Evolutionary conservation across 768 basidiomycete genomes (phyloP).

Genomic region (Mycena haematopus): DNA sequence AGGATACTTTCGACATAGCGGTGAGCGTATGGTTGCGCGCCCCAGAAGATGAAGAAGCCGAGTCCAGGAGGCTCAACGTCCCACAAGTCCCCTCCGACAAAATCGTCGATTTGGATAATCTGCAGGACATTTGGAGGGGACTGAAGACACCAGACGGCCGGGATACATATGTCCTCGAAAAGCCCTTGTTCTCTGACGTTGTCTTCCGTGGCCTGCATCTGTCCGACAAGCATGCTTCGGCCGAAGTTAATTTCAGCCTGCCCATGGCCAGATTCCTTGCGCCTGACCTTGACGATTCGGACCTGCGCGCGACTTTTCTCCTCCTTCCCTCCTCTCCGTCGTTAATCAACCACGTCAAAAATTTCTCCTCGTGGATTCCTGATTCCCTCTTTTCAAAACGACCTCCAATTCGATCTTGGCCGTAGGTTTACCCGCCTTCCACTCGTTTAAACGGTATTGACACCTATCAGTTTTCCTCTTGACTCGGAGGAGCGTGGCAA

Average conservation of each 20-base stretch:
- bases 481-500: constrained; percentile 24
- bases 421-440: constrained; percentile 30
- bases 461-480: constrained; percentile 33
- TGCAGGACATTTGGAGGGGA: constrained; percentile 6
- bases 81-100: background rate
- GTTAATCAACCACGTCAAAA: constrained; percentile 35
- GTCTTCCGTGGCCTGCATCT: constrained; percentile 34
- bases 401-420: constrained; percentile 37
- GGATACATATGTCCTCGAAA: constrained; percentile 28
- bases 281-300: constrained; percentile 35
- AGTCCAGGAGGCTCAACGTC: background rate
- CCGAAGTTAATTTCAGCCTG: constrained; percentile 33
- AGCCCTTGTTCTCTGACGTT: constrained; percentile 34
- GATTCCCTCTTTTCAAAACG: constrained; percentile 30
- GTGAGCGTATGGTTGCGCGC: constrained; percentile 37
- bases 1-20: constrained; percentile 37
- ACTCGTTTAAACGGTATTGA: background rate
- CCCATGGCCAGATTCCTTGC: constrained; percentile 31
- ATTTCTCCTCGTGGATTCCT: constrained; percentile 42
- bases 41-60: constrained; percentile 26
- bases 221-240: constrained; percentile 30
- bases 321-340: constrained; percentile 43
- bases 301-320: constrained; percentile 45
- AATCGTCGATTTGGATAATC: constrained; percentile 10
- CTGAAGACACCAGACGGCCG: constrained; percentile 1